Conservation (phyloP, 192 early-diverging fungal species). For the Lobulomyces angularis region DNA sequence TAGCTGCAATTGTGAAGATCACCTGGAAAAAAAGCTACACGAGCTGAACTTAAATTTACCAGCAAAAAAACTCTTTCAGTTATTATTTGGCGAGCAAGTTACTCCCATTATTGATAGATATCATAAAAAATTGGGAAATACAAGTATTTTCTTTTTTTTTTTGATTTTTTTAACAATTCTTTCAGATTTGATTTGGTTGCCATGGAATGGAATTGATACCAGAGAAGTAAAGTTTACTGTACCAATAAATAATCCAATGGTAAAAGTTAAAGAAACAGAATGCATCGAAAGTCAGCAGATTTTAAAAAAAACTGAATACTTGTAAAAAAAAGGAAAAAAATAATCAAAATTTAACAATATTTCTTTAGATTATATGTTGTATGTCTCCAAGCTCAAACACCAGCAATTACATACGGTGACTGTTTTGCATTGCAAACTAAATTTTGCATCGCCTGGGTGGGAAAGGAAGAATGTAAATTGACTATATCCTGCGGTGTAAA, state of each 20-base stretch:
- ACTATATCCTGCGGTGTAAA: conserved; percentile 40
- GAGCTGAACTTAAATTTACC: conserved; percentile 36
- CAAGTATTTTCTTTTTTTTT: conserved; percentile 10
- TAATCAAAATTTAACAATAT: neutral
- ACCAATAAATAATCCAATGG: conserved; percentile 61
- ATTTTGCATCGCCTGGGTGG: conserved; percentile 56
- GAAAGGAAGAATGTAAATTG: conserved; percentile 35
- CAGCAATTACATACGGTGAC: conserved; percentile 56
- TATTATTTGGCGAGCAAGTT: conserved; percentile 41
- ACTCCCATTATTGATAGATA: conserved; percentile 28
- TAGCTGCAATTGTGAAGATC: conserved; percentile 50
- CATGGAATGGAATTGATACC: conserved; percentile 3
- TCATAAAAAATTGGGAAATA: conserved; percentile 32
- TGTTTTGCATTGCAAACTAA: conserved; percentile 46
- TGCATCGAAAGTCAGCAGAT: conserved; percentile 43
- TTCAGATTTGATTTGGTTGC: too few species aligned
- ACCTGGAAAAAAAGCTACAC: conserved; percentile 49
- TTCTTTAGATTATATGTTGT: conserved; percentile 27
- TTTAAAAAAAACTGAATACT: conserved; percentile 39
- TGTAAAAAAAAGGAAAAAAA: conserved; percentile 28
- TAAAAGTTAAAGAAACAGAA: conserved; percentile 58
- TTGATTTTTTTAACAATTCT: too few species aligned
- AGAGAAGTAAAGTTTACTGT: conserved; percentile 48
- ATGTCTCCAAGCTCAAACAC: conserved; percentile 27
- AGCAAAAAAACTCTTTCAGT: conserved; percentile 47